A percentile compares a stretch with the other conserved stretches of the same genome.
phyloP scores from a whole-genome alignment of 2,329 filamentous ascomycete genomes.

The Colletotrichum spinosum region DNA sequence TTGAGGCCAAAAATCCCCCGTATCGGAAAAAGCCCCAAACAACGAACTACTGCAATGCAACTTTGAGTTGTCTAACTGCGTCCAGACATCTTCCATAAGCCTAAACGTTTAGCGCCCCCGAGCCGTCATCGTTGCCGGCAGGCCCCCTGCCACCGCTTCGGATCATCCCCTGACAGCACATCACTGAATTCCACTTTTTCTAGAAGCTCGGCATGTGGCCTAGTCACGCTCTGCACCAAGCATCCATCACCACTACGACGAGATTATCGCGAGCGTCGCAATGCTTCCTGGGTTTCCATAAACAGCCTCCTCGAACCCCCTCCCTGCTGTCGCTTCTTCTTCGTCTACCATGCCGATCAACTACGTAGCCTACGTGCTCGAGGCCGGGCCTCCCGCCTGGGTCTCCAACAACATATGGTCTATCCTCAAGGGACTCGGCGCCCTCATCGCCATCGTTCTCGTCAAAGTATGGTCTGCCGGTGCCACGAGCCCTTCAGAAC shows the following conservation, averaged over 20 bases:
- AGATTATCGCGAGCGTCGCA: background rate
- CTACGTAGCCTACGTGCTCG: slow-evolving; percentile 58
- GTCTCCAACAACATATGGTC: slow-evolving; percentile 57
- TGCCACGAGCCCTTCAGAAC: slow-evolving; percentile 78
- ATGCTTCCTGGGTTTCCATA: slow-evolving; percentile 10
- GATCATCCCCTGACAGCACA: slow-evolving; percentile 21
- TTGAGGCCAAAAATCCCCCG: too few species aligned
- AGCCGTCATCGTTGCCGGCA: too few species aligned
- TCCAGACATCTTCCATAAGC: too few species aligned
- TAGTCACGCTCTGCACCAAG: background rate
- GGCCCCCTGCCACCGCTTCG: background rate
- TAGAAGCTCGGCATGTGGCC: slow-evolving; percentile 29
- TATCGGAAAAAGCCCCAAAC: too few species aligned
- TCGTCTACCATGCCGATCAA: slow-evolving; percentile 61
- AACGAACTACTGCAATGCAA: too few species aligned
- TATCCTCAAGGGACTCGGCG: slow-evolving; percentile 52
- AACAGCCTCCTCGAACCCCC: background rate
- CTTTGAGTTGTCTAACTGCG: too few species aligned
- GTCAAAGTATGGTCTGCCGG: slow-evolving; percentile 84
- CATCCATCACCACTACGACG: background rate
- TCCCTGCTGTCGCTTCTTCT: slow-evolving; percentile 37
- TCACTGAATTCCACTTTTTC: slow-evolving; percentile 26
- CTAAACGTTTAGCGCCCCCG: too few species aligned
- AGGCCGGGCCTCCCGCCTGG: slow-evolving; percentile 63
- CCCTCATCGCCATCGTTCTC: slow-evolving; percentile 54